Evolutionary conservation across 2,329 filamentous ascomycete species (phyloP), one percentile per base, ranked within the genome.

Genomic region (Alternaria postmessia): DNA sequence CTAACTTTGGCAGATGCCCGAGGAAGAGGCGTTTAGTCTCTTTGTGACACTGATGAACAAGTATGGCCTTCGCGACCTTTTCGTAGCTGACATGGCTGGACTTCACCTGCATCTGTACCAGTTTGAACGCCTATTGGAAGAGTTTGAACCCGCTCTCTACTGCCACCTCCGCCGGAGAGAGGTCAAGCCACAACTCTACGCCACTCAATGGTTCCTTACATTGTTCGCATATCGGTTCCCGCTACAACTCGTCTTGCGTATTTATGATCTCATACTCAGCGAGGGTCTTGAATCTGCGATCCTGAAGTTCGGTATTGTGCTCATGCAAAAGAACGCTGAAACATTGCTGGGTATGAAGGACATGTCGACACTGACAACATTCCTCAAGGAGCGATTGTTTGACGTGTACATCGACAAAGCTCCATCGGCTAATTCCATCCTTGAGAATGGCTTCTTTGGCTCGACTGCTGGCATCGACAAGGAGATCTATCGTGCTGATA

Each of bases 201-300:
- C 95, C 44, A 99, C 95, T 0, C 95, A 99, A 78, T 99, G 95
- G 95, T 99, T 99, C 80, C 86, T 99, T 51, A 99, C 95, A 0
- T 85, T 99, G n/a, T 99, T 99, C 75, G 93, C 94, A 32, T 99
- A 99, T 78, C 91, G 96, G 42, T 99, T 99, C 78, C 95, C 95
- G 8, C 85, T 99, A 7, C 95, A 99, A 75, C 88, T 99, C 9
- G 95, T 99, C 7, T 89, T 99, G 59, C 91, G 95, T 32, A 96
- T 99, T 51, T 99, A 98, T 79, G 95, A 99, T 75, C 82, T 99
- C 56, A 95, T 99, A 52, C 84, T 99, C 18, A 95, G 92, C 47
- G 94, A 98, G 79, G 95, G 96, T 3, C 84, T 99, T 16, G 92
- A 93, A 54, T 85, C 83, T 51, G 95, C 95, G 0, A 95, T 99